Evolutionary conservation across 768 basidiomycete genomes (phyloP).

Genomic region (Leccinellum luteum): DNA sequence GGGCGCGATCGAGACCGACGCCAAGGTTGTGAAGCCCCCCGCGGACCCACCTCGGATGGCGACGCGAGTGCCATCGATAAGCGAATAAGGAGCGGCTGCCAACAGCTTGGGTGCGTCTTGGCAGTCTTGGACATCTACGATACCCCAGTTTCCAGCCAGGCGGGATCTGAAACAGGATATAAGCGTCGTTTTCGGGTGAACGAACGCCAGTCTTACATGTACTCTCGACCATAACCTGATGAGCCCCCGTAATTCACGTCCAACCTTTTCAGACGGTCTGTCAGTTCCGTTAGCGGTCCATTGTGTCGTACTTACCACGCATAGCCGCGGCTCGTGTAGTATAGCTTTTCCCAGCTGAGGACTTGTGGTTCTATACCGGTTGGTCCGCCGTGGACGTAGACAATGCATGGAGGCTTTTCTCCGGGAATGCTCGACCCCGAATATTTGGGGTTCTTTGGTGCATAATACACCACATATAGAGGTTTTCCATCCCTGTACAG

Average conservation of each 20-base stretch:
- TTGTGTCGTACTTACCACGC: constrained; percentile 49
- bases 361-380: constrained; percentile 47
- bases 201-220: constrained; percentile 38
- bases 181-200: not conserved
- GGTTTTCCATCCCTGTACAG: constrained; percentile 38
- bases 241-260: constrained; percentile 81
- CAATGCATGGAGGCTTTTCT: constrained; percentile 67
- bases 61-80: constrained; percentile 61
- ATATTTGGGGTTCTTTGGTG: constrained; percentile 64
- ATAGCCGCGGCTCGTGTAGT: constrained; percentile 68
- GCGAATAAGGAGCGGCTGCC: constrained; percentile 41
- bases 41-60: constrained; percentile 72
- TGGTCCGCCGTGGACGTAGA: constrained; percentile 72
- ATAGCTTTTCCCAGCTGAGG: constrained; percentile 55
- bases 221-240: constrained; percentile 67
- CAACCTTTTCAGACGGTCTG: constrained; percentile 38
- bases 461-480: constrained; percentile 63
- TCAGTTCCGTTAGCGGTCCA: not conserved
- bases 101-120: constrained; percentile 52
- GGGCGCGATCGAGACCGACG: constrained; percentile 40
- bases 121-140: constrained; percentile 70
- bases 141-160: constrained; percentile 66
- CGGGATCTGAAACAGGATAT: constrained; percentile 36
- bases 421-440: constrained; percentile 41
- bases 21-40: constrained; percentile 70